phyloP scores from a whole-genome alignment of 257 asterid species.

The Thymus mandschuricus region DNA sequence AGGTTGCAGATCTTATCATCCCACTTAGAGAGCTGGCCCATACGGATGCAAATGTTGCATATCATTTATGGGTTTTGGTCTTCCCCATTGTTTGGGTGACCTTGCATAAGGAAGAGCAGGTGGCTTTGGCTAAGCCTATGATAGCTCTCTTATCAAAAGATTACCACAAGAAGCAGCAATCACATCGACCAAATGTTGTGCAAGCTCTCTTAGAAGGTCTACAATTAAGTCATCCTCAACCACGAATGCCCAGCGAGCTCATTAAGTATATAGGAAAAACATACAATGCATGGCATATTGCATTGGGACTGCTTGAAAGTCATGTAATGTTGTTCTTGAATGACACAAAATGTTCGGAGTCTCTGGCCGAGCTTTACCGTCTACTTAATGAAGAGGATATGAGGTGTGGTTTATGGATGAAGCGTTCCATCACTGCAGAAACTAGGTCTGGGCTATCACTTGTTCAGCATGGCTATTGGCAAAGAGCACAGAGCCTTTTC shows the following conservation, averaged over 20 bases:
- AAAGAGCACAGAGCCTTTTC: conserved; percentile 93
- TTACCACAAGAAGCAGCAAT: conserved; percentile 97
- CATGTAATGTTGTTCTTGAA: conserved; percentile 92
- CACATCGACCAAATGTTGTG: conserved; percentile 94
- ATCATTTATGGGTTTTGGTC: conserved; percentile 96
- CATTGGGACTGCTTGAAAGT: conserved; percentile 91
- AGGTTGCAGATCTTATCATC: conserved; percentile 92
- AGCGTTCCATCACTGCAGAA: conserved; percentile 88
- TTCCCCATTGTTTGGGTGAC: conserved; percentile 99
- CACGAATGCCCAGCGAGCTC: conserved; percentile 98
- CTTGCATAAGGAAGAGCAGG: conserved; percentile 95
- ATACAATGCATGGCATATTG: conserved; percentile 97
- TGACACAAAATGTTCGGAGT: conserved; percentile 94
- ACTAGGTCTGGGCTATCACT: conserved; percentile 97
- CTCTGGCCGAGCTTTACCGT: conserved; percentile 98
- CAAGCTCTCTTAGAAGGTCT: conserved; percentile 99
- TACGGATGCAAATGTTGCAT: conserved; percentile 92
- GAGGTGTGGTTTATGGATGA: conserved; percentile 99
- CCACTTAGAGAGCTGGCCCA: conserved; percentile 97
- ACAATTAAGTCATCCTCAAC: conserved; percentile 98
- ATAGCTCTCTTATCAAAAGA: conserved; percentile 90
- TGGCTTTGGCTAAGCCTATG: conserved; percentile 96
- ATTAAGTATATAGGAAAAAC: conserved; percentile 97
- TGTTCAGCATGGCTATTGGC: conserved; percentile 99
- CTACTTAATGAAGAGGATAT: conserved; percentile 97